These are phyloP conservation scores for Carpinus fangiana DNA, from an alignment of 306 rosid genomes.

Conservation along the genomic window DNA sequence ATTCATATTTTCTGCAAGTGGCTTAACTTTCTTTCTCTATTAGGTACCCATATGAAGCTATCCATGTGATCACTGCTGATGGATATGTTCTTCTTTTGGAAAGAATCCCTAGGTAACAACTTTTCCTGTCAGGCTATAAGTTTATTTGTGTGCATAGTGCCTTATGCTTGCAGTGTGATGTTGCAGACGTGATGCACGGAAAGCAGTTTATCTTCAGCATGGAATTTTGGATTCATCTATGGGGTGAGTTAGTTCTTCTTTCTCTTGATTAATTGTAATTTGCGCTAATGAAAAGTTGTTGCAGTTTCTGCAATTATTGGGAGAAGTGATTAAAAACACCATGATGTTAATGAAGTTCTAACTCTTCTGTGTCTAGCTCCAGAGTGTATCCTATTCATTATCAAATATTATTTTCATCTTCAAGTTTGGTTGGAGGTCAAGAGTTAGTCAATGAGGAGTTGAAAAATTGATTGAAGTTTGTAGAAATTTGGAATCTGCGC, in stretches of 20 bases:
- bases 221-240: conserved; percentile 89
- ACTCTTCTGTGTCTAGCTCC: not conserved
- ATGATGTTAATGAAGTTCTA: not conserved
- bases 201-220: conserved; percentile 91
- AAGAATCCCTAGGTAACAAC: conserved; percentile 83
- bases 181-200: conserved; percentile 84
- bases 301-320: not conserved
- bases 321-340: not conserved
- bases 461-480: not conserved
- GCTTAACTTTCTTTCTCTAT: conserved; percentile 20
- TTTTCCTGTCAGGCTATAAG: not conserved
- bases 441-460: not conserved
- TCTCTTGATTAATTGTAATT: conserved; percentile 22
- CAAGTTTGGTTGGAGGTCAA: not conserved
- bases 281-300: not conserved
- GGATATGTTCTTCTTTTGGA: conserved; percentile 93
- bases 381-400: not conserved
- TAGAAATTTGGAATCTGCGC: not conserved
- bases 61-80: conserved; percentile 76
- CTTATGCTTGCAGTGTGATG: conserved; percentile 25
- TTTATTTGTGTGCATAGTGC: conserved; percentile 21
- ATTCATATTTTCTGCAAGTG: conserved; percentile 18
- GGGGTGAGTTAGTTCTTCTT: conserved; percentile 71
- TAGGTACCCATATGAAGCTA: conserved; percentile 94
- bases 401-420: not conserved